Conservation (phyloP, 257 asterid species). For the Solanum rostratum region DNA sequence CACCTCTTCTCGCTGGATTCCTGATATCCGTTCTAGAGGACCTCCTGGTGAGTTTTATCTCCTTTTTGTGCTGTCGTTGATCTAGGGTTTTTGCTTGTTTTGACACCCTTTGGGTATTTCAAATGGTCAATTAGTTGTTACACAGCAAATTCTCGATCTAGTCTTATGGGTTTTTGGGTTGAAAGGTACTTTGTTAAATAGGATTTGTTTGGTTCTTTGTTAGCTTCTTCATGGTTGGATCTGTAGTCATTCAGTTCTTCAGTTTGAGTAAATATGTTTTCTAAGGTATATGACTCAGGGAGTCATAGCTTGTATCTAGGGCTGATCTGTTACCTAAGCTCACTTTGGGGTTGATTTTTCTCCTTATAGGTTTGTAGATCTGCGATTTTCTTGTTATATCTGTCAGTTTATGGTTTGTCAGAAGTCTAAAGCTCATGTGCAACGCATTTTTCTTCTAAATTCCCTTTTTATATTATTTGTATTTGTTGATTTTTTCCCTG, state of each 20-base stretch:
- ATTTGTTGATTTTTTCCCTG: conserved; percentile 1
- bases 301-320: background rate
- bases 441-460: background rate
- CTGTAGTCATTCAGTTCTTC: background rate
- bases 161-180: background rate
- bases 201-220: background rate
- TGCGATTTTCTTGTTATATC: conserved; percentile 2
- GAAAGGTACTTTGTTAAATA: background rate
- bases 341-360: background rate
- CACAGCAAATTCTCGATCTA: background rate
- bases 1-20: conserved; percentile 42
- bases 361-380: conserved; percentile 15
- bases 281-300: background rate
- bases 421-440: background rate
- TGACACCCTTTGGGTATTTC: background rate
- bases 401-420: background rate
- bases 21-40: conserved; percentile 50
- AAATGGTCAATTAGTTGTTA: background rate
- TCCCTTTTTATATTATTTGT: background rate
- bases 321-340: conserved; percentile 40
- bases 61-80: background rate
- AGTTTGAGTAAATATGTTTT: background rate
- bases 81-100: conserved; percentile 1
- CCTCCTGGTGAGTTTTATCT: conserved; percentile 49
- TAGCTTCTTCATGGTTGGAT: background rate